Evolutionary conservation across 306 rosid genomes (phyloP).

Genomic region (Sindora glabra): DNA sequence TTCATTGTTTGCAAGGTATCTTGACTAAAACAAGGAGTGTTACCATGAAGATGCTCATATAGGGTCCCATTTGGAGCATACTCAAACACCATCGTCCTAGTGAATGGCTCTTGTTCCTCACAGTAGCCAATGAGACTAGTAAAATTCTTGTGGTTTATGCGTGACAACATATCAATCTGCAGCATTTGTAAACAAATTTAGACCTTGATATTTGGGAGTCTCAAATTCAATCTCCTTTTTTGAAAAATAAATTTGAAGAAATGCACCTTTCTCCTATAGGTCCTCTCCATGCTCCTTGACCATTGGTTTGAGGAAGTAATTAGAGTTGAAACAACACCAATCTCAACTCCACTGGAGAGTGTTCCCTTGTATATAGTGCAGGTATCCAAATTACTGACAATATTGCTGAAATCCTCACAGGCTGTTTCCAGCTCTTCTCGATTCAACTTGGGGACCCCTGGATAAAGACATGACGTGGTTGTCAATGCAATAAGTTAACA

Average conservation of each 20-base stretch:
- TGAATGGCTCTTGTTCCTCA: conserved; percentile 83
- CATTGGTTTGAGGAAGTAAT: conserved; percentile 51
- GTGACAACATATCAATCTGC: conserved; percentile 74
- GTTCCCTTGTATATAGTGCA: conserved; percentile 80
- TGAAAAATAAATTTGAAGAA: no score
- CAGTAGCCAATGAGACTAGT: conserved; percentile 84
- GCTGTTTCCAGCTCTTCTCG: conserved; percentile 72
- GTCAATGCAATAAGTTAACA: conserved; percentile 2
- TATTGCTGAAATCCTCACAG: conserved; percentile 96
- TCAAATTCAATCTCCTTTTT: no score
- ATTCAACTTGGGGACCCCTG: conserved; percentile 92
- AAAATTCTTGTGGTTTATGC: conserved; percentile 87
- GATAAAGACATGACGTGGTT: not conserved
- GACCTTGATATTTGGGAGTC: no score
- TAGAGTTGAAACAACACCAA: conserved; percentile 69
- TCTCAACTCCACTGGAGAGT: conserved; percentile 86
- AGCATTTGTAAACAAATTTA: conserved; percentile 6
- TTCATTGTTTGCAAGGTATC: not conserved
- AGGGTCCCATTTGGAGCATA: conserved; percentile 86
- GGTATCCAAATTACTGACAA: conserved; percentile 32
- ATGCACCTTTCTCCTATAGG: conserved; percentile 67
- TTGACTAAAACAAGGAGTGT: not conserved
- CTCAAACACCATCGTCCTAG: conserved; percentile 88
- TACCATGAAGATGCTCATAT: conserved; percentile 88
- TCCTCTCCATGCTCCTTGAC: conserved; percentile 56